phyloP scores from a whole-genome alignment of 164 flowering plant species.

The Umbilicus rupestris region DNA sequence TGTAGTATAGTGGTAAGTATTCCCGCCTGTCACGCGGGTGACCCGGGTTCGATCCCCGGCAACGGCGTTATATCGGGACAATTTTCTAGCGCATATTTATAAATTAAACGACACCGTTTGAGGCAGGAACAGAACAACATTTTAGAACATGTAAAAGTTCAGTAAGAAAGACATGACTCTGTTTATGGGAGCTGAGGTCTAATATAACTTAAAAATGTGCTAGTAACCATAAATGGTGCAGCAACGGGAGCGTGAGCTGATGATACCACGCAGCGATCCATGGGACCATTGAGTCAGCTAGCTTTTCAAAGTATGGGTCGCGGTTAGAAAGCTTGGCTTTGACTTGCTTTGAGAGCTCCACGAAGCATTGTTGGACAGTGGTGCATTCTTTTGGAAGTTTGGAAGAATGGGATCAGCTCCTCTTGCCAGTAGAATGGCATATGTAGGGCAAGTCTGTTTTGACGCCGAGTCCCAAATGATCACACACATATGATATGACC shows the following conservation, averaged over 20 bases:
- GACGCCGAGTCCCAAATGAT: not conserved
- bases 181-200: no score
- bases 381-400: not conserved
- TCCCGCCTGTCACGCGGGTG: constrained; percentile 37
- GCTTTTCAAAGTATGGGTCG: not conserved
- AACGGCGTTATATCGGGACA: constrained; percentile 30
- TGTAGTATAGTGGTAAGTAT: constrained; percentile 43
- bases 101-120: no score
- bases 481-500: constrained; percentile 1
- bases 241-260: not conserved
- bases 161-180: no score
- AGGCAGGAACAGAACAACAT: no score
- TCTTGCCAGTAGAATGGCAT: not conserved
- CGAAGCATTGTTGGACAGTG: not conserved
- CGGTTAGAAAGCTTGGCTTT: not conserved
- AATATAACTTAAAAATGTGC: not conserved
- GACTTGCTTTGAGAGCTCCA: not conserved
- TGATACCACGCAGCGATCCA: not conserved
- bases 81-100: no score
- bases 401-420: not conserved
- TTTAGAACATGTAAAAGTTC: no score
- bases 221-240: not conserved
- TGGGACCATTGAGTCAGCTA: not conserved
- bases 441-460: not conserved
- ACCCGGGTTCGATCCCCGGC: constrained; percentile 42